Conservation (phyloP, 495 filamentous ascomycete genomes). For the Penicillium egyptiacum region DNA sequence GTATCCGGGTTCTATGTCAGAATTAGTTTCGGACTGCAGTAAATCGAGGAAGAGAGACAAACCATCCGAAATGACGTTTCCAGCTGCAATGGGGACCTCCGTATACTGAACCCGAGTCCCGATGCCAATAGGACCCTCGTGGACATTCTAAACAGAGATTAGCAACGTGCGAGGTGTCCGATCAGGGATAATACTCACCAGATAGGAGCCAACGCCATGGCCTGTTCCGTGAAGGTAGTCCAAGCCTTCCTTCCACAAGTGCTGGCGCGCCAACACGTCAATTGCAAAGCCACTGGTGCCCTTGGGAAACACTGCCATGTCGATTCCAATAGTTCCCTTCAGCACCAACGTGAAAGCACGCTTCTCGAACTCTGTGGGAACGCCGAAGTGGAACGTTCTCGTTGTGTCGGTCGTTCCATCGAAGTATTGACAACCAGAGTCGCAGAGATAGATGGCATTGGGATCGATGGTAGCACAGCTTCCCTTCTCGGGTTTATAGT, state of each 20-base stretch:
- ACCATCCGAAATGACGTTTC: conserved; percentile 89
- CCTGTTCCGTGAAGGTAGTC: conserved; percentile 98
- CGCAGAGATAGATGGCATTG: conserved; percentile 87
- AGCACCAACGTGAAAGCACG: conserved; percentile 94
- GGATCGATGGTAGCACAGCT: conserved; percentile 85
- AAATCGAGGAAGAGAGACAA: conserved; percentile 10
- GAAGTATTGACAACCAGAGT: conserved; percentile 91
- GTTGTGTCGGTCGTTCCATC: conserved; percentile 98
- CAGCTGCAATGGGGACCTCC: conserved; percentile 84
- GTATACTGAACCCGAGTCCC: conserved; percentile 88
- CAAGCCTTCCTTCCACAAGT: conserved; percentile 87
- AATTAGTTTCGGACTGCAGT: conserved; percentile 5
- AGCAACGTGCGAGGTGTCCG: conserved; percentile 7
- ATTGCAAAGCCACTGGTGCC: conserved; percentile 91
- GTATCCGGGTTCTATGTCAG: conserved; percentile 80
- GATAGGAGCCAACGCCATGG: conserved; percentile 90
- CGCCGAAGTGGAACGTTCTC: conserved; percentile 87
- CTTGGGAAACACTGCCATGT: conserved; percentile 87
- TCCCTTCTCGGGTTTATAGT: conserved; percentile 90
- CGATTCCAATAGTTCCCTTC: conserved; percentile 92
- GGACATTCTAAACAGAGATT: conserved; percentile 67
- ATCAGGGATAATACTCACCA: conserved; percentile 43
- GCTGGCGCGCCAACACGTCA: conserved; percentile 85
- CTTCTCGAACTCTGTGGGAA: conserved; percentile 80
- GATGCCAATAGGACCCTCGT: conserved; percentile 96